Base-by-base conservation (phyloP, 2,329 filamentous ascomycete species). In the Penicillium paneum region DNA sequence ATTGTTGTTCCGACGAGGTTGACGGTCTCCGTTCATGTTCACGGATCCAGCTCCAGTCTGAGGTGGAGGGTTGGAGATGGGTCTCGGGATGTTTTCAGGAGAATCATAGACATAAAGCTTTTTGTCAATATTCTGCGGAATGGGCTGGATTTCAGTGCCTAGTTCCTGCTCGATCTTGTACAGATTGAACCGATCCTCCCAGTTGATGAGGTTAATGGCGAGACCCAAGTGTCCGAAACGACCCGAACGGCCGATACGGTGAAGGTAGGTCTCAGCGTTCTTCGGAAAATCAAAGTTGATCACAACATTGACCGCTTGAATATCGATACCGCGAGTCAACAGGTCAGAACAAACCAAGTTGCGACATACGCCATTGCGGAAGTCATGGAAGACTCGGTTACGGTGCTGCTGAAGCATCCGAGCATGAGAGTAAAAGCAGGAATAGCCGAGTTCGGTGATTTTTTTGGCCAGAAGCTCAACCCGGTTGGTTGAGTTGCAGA, bases 271-370 rank as follows among this genome's bases (percentile, higher is more conserved):
- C 78, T 99, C 94, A 15, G 94, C 95, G 68, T 99, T 99, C 80
- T 99, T 99, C 51, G 94, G 94, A 74, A 99, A 99, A 70, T 99
- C 94, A 69, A 99, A 99, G 79, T 99, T 99, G 84, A 99, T 99
- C 71, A 99, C 94, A 52, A 99, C 94, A 67, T 99, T 99, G 70
- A 99, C 94, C 50, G 94, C 94, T 76, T 99, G 94, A 62, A 99
- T 99, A 77, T 99, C 94, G 69, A 99, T 99, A 85, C 94, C 94
- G 77, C 94, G 92, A 60, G 94, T 99, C 61, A 99, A 83, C 36
- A 99, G 82, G 77, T 99, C 94, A 2, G 95, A 99, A 77, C 94
- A 99, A 60, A 99, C 94, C 35, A 99, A 85, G 73, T 99, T 99
- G 68, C 94, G 91, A 80, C 93, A 97, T 49, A 96, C 92, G 55